Evolutionary conservation across 2,329 filamentous ascomycete genomes (phyloP).

Genomic region (Penicillium sp.): DNA sequence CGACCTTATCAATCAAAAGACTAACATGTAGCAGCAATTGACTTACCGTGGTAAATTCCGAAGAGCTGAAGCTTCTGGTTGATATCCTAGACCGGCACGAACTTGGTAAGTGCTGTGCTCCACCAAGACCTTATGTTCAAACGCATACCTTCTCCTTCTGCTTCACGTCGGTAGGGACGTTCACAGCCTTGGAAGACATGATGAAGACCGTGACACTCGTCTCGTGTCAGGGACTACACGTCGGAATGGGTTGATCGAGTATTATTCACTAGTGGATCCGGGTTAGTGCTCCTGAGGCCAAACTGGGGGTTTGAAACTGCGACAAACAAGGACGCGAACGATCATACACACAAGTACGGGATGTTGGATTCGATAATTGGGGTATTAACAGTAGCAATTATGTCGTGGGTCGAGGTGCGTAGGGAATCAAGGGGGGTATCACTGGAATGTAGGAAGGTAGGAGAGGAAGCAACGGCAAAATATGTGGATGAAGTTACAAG

Average conservation of each 20-base stretch:
- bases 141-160: constrained; percentile 68
- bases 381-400: constrained; percentile 25
- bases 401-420: not conserved
- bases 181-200: constrained; percentile 55
- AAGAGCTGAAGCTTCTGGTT: constrained; percentile 94
- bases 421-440: constrained; percentile 23
- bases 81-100: constrained; percentile 60
- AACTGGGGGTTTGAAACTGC: constrained; percentile 11
- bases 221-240: constrained; percentile 7
- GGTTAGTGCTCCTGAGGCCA: constrained; percentile 7
- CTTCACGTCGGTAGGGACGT: constrained; percentile 72
- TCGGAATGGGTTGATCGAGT: constrained; percentile 3
- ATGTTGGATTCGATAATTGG: not conserved
- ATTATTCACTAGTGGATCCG: constrained; percentile 14
- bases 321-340: constrained; percentile 17
- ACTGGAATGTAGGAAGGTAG: constrained; percentile 26
- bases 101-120: not conserved
- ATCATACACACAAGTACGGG: not conserved
- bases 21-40: constrained; percentile 2
- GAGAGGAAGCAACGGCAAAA: not conserved
- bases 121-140: too few species aligned
- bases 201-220: constrained; percentile 19
- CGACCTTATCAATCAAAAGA: not conserved
- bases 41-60: constrained; percentile 71
- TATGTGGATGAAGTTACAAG: constrained; percentile 13